Conservation (phyloP, 768 basidiomycete species). For the Podaxis sp. region DNA sequence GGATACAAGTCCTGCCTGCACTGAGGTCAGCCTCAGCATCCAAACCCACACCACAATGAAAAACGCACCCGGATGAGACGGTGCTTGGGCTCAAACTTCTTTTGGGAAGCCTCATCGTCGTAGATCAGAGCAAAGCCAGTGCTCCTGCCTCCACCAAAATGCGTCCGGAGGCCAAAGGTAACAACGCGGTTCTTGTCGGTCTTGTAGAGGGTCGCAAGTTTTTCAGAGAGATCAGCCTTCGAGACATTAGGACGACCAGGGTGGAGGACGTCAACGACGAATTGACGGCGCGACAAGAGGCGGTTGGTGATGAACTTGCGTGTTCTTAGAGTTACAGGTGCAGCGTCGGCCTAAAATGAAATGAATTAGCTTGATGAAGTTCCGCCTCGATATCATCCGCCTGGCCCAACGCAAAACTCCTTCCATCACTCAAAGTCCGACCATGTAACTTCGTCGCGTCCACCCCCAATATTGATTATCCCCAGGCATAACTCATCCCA, state of each 20-base stretch:
- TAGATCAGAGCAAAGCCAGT: constrained; percentile 98
- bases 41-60: constrained; percentile 3
- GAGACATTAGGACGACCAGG: constrained; percentile 95
- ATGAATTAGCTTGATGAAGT: constrained; percentile 6
- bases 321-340: constrained; percentile 94
- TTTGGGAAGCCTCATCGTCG: constrained; percentile 92
- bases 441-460: not conserved
- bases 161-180: constrained; percentile 91
- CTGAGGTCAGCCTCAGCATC: constrained; percentile 9
- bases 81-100: constrained; percentile 96
- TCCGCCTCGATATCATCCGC: not conserved
- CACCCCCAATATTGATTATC: not conserved
- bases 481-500: not conserved
- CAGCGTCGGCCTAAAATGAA: constrained; percentile 62
- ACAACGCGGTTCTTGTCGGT: constrained; percentile 87
- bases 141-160: constrained; percentile 97
- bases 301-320: constrained; percentile 99
- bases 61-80: constrained; percentile 87
- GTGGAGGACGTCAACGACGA: constrained; percentile 92
- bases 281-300: constrained; percentile 93
- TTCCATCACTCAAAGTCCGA: constrained; percentile 9
- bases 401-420: not conserved
- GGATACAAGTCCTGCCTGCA: constrained; percentile 60
- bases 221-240: constrained; percentile 87
- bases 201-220: constrained; percentile 93